Conservation (phyloP, 1,139 yeast species). For the Lodderomyces beijingensis region DNA sequence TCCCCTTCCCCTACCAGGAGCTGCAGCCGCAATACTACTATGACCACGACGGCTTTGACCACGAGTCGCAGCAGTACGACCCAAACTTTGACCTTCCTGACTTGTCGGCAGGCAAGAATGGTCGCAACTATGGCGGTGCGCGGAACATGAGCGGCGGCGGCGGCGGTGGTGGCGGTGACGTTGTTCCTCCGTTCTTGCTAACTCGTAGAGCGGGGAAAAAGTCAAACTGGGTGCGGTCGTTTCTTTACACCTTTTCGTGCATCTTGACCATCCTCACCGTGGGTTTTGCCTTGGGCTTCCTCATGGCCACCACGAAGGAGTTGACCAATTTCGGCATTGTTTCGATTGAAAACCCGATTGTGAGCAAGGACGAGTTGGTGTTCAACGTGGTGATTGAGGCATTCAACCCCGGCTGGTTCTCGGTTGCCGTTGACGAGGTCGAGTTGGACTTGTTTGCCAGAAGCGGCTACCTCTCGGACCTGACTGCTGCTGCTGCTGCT, state of each 20-base stretch:
- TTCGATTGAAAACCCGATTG: conserved; percentile 64
- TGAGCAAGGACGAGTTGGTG: conserved; percentile 79
- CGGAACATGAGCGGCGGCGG: not conserved
- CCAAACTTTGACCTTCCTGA: conserved; percentile 17
- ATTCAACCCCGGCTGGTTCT: conserved; percentile 80
- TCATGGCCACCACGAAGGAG: conserved; percentile 84
- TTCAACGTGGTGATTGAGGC: conserved; percentile 78
- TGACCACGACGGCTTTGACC: conserved; percentile 42
- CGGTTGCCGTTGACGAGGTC: conserved; percentile 59
- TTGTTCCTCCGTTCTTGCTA: conserved; percentile 6
- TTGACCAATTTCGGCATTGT: conserved; percentile 60
- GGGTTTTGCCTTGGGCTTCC: conserved; percentile 80
- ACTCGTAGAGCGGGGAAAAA: conserved; percentile 16
- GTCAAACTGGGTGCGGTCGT: conserved; percentile 37
- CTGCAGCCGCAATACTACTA: conserved; percentile 29
- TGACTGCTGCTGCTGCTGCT: not conserved
- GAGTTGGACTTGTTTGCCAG: conserved; percentile 88
- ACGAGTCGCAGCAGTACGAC: conserved; percentile 23
- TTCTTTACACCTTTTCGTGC: conserved; percentile 53
- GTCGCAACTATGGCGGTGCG: not conserved
- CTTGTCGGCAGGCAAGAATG: conserved; percentile 9
- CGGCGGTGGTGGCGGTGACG: conserved; percentile 9
- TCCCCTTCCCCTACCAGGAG: conserved; percentile 57
- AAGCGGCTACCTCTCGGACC: conserved; percentile 47
- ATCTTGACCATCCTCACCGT: conserved; percentile 53